Conservation (phyloP, 108 stramenopile species). For the Fragilaria radians region DNA sequence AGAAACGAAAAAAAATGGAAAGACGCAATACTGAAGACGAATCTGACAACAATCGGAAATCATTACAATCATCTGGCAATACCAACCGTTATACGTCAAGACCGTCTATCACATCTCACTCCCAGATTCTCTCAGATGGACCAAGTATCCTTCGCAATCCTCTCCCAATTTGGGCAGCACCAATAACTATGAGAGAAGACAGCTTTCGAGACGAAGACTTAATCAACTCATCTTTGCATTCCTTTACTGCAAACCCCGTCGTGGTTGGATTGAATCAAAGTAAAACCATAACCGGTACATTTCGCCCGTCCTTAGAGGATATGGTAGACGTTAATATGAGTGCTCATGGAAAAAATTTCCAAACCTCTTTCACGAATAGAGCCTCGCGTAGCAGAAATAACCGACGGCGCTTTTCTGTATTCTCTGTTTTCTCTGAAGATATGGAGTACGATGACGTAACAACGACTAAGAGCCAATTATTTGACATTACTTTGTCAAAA, state of each 20-base stretch:
- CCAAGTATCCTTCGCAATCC: too few species aligned
- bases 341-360: background rate
- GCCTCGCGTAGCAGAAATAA: background rate
- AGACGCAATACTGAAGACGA: too few species aligned
- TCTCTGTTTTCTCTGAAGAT: background rate
- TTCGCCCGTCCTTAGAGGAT: background rate
- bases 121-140: too few species aligned
- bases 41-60: too few species aligned
- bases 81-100: too few species aligned
- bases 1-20: too few species aligned
- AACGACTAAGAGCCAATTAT: too few species aligned
- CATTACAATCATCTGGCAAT: too few species aligned
- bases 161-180: background rate
- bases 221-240: background rate
- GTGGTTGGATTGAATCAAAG: background rate
- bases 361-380: background rate
- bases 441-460: conserved; percentile 1
- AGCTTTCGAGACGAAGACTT: background rate
- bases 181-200: background rate
- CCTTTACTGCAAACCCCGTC: background rate
- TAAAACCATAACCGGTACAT: background rate
- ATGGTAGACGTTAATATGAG: background rate
- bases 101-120: too few species aligned
- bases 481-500: too few species aligned
- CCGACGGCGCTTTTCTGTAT: background rate